These are phyloP conservation scores for Amesomyces nigricolor DNA, from an alignment of 2,329 filamentous ascomycete species.

Conservation along the genomic window DNA sequence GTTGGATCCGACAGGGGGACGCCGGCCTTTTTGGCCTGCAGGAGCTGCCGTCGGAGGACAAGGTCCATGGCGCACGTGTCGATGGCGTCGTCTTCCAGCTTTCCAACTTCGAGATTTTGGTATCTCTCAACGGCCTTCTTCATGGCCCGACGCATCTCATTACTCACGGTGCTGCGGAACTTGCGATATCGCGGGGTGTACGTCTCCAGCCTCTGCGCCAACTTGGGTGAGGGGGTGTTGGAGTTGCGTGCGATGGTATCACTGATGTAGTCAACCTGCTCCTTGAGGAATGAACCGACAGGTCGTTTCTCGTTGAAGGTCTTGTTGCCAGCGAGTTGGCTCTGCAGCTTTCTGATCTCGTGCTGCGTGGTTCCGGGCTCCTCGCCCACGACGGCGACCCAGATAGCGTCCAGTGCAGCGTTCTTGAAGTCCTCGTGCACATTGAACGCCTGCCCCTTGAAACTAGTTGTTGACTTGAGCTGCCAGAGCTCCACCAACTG, in stretches of 20 bases:
- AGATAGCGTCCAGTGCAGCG: conserved; percentile 36
- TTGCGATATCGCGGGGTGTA: conserved; percentile 20
- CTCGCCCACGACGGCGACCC: conserved; percentile 33
- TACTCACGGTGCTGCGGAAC: conserved; percentile 21
- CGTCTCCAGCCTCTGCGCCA: conserved; percentile 10
- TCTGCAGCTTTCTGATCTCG: conserved; percentile 15
- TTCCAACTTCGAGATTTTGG: conserved; percentile 4
- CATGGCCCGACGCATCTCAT: conserved; percentile 22
- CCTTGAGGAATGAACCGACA: conserved; percentile 23
- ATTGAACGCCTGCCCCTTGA: conserved; percentile 28
- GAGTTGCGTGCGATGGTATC: conserved; percentile 17
- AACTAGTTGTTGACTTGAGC: conserved; percentile 19
- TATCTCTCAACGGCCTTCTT: conserved; percentile 8
- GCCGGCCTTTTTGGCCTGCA: conserved; percentile 25
- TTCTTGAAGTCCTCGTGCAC: conserved; percentile 33
- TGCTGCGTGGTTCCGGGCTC: conserved; percentile 28
- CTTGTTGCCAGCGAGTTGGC: not conserved
- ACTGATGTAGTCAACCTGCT: conserved; percentile 24
- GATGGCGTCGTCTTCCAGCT: conserved; percentile 5
- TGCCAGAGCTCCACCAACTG: conserved; percentile 30
- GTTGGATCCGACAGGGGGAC: conserved; percentile 24
- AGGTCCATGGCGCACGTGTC: conserved; percentile 20
- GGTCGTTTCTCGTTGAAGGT: not conserved
- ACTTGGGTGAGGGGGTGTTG: conserved; percentile 7
- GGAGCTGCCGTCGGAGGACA: conserved; percentile 14